Conservation (phyloP, 1,284 basidiomycete species). For the Inonotus hispidus region DNA sequence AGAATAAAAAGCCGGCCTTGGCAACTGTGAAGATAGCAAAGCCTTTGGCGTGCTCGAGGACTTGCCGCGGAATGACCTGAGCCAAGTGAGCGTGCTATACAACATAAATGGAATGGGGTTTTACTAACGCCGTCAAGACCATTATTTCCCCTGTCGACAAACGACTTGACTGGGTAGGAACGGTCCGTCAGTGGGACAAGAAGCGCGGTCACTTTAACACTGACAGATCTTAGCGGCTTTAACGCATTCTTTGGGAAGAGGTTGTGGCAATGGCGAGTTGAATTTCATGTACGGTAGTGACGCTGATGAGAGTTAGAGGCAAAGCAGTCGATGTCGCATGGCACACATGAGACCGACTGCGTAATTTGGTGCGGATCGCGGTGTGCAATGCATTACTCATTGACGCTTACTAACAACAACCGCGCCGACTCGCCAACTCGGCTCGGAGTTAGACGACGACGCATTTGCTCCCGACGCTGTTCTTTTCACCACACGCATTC, state of each 20-base stretch:
- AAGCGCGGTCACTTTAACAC: constrained; percentile 24
- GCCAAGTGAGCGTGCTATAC: not conserved
- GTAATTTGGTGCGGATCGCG: not conserved
- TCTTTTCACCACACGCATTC: too few relatives aligned
- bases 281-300: constrained; percentile 45
- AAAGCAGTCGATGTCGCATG: not conserved
- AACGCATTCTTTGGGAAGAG: constrained; percentile 65
- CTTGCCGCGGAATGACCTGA: constrained; percentile 57
- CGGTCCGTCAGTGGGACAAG: constrained; percentile 17
- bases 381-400: not conserved
- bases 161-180: constrained; percentile 53
- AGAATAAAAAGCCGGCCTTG: constrained; percentile 76
- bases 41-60: constrained; percentile 74
- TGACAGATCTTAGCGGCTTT: constrained; percentile 73
- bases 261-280: constrained; percentile 63
- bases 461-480: not conserved
- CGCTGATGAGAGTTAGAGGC: constrained; percentile 3
- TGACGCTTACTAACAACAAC: not conserved
- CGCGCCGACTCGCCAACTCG: not conserved
- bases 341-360: not conserved
- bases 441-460: not conserved
- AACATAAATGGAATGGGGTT: constrained; percentile 9
- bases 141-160: constrained; percentile 65
- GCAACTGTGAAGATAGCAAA: constrained; percentile 81
- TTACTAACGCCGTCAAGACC: constrained; percentile 59